Evolutionary conservation across 129 eudicot species (phyloP).

Genomic region (Centrapalus pauciflorus): DNA sequence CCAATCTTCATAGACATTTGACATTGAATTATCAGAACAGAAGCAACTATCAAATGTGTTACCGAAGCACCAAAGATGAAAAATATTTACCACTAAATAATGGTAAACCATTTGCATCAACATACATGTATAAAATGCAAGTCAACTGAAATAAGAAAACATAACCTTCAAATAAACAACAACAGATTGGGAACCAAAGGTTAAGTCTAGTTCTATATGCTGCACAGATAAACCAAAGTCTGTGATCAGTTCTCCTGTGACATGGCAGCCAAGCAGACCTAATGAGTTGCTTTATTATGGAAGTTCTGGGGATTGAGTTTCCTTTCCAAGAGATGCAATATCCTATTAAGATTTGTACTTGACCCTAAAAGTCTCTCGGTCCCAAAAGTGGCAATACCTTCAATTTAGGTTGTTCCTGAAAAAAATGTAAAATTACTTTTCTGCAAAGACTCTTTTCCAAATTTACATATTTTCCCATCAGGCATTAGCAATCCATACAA

Average conservation of each 20-base stretch:
- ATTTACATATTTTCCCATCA: background rate
- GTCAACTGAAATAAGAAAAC: background rate
- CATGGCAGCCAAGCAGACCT: background rate
- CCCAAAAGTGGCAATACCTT: background rate
- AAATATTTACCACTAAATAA: slow-evolving; percentile 6
- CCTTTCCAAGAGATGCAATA: background rate
- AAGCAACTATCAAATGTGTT: slow-evolving; percentile 2
- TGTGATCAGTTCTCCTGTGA: background rate
- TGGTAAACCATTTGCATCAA: background rate
- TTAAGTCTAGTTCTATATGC: background rate
- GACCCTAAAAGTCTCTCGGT: background rate
- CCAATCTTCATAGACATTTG: slow-evolving; percentile 55
- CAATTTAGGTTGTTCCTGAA: background rate
- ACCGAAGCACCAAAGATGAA: background rate
- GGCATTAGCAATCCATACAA: background rate
- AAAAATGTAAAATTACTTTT: background rate
- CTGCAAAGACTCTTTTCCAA: background rate
- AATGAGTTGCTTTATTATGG: background rate
- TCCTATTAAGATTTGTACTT: background rate
- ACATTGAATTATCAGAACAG: background rate
- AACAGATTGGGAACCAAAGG: background rate
- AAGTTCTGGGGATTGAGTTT: too few species aligned
- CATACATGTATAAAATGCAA: background rate
- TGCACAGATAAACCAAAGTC: background rate
- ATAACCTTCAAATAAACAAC: background rate